These are phyloP conservation scores for Rosa rugosa DNA, from an alignment of 306 rosid species.

Conservation along the genomic window DNA sequence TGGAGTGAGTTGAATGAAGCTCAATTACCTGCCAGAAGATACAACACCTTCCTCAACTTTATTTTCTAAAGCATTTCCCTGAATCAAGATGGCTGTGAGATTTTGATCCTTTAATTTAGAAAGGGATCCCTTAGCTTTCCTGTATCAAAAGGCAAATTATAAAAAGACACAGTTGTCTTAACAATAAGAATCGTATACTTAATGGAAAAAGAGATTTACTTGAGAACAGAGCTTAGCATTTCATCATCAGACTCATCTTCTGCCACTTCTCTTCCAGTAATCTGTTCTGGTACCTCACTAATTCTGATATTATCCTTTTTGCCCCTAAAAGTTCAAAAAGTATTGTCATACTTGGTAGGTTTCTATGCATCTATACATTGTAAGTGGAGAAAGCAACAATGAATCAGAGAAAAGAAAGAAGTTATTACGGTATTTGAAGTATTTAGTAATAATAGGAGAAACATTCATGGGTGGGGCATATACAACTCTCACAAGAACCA, in stretches of 20 bases:
- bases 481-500: background rate
- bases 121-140: slow-evolving; percentile 42
- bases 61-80: slow-evolving; percentile 30
- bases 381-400: background rate
- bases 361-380: background rate
- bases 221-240: slow-evolving; percentile 48
- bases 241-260: slow-evolving; percentile 52
- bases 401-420: background rate
- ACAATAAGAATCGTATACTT: slow-evolving; percentile 10
- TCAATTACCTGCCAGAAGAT: slow-evolving; percentile 1
- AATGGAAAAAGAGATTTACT: slow-evolving; percentile 39
- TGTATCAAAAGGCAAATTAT: slow-evolving; percentile 27
- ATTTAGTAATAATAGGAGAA: background rate
- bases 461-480: background rate
- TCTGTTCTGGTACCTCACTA: slow-evolving; percentile 28
- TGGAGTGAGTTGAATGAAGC: background rate
- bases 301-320: slow-evolving; percentile 26
- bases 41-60: slow-evolving; percentile 21
- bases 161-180: background rate
- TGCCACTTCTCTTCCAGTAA: slow-evolving; percentile 18
- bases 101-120: slow-evolving; percentile 33
- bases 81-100: slow-evolving; percentile 33
- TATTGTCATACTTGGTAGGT: background rate
- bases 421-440: background rate
- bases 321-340: slow-evolving; percentile 36